phyloP scores from a whole-genome alignment of 83 land plant genomes.

The Diphasiastrum complanatum region DNA sequence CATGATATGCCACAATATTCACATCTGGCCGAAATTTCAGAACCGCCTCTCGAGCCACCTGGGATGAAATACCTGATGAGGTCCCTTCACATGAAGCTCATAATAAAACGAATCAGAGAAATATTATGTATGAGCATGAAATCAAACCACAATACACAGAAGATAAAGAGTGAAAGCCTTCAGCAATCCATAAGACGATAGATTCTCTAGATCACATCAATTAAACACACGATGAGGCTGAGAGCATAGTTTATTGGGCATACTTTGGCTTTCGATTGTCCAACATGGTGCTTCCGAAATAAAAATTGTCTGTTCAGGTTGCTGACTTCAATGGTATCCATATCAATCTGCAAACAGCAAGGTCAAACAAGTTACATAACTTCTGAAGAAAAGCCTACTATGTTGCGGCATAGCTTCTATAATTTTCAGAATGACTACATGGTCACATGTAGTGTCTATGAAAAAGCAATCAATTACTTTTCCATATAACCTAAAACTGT shows the following conservation, averaged over 20 bases:
- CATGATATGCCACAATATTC: constrained; percentile 83
- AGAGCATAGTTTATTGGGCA: not conserved
- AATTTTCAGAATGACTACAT: no score
- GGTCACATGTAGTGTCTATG: no score
- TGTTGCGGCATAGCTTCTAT: no score
- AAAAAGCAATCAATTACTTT: not conserved
- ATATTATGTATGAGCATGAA: not conserved
- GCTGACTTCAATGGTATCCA: constrained; percentile 99
- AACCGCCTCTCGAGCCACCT: constrained; percentile 99
- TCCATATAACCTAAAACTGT: no score
- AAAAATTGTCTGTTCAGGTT: constrained; percentile 95
- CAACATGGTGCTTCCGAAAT: constrained; percentile 87
- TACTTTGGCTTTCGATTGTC: constrained; percentile 95
- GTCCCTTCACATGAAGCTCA: not conserved
- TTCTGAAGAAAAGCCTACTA: no score
- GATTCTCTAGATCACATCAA: no score
- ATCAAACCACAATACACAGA: not conserved
- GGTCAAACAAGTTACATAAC: not conserved
- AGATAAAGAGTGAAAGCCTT: not conserved
- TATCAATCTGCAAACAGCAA: constrained; percentile 71
- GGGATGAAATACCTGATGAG: constrained; percentile 4
- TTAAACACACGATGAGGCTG: not conserved
- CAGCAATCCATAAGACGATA: no score
- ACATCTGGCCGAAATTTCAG: constrained; percentile 84
- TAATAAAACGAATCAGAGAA: not conserved